Percentiles rank a stretch among this genome's conserved stretches.
These are phyloP conservation scores for Iris pallida DNA, from an alignment of 116 monocot genomes.

Conservation along the genomic window DNA sequence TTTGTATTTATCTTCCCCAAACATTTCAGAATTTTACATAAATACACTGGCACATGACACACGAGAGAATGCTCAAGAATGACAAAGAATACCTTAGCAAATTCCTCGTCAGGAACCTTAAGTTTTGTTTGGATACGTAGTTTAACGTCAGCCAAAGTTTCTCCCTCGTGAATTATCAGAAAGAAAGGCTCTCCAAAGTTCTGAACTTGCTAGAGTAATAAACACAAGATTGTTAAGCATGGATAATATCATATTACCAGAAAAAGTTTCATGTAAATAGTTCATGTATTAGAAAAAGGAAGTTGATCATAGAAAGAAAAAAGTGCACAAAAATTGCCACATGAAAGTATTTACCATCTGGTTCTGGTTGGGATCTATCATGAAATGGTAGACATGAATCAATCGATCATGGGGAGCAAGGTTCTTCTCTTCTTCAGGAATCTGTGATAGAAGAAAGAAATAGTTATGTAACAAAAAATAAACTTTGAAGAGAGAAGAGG, in stretches of 20 bases:
- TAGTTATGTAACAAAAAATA: neutral
- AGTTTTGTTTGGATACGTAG: constrained; percentile 85
- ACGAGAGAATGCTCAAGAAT: neutral
- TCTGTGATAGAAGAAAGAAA: constrained; percentile 25
- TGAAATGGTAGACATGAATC: constrained; percentile 98
- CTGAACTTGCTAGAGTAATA: constrained; percentile 57
- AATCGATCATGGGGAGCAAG: constrained; percentile 82
- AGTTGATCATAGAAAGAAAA: no score
- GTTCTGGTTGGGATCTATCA: constrained; percentile 68
- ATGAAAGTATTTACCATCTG: constrained; percentile 39
- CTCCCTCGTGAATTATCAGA: constrained; percentile 80
- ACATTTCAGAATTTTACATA: no score
- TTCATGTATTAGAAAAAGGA: neutral
- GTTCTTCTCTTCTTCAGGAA: constrained; percentile 98
- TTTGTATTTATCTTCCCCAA: no score
- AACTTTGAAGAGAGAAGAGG: neutral
- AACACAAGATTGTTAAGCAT: no score
- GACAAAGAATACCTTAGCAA: constrained; percentile 61
- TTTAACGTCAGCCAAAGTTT: constrained; percentile 74
- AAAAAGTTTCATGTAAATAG: no score
- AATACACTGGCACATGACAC: no score
- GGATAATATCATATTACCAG: neutral
- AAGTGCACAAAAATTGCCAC: no score
- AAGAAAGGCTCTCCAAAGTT: constrained; percentile 96
- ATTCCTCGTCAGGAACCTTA: constrained; percentile 91